Percentiles rank a stretch among this genome's conserved stretches.
phyloP scores from a whole-genome alignment of 164 flowering plant species.

The Stephania cephalantha region DNA sequence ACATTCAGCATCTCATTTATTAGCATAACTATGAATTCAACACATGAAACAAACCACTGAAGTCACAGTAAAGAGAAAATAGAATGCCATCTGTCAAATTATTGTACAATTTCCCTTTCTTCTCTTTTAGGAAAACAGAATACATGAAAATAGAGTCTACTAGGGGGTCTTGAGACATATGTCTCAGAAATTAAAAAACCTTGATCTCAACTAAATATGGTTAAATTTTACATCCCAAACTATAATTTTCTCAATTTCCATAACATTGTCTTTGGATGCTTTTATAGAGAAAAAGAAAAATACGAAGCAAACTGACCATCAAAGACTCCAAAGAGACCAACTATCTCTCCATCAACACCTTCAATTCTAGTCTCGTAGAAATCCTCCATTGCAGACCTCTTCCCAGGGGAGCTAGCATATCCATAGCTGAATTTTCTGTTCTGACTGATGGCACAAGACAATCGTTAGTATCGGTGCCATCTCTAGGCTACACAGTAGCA shows the following conservation, averaged over 20 bases:
- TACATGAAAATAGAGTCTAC: not conserved
- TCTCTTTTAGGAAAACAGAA: not conserved
- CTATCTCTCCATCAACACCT: constrained; percentile 87
- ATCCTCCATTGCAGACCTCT: constrained; percentile 97
- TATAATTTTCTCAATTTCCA: not conserved
- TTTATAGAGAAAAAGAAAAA: not conserved
- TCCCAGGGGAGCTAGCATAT: constrained; percentile 93
- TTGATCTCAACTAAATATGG: not conserved
- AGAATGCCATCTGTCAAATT: not conserved
- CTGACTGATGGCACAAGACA: constrained; percentile 49
- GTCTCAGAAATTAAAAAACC: too few species aligned
- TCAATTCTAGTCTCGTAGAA: constrained; percentile 92
- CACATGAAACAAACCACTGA: not conserved
- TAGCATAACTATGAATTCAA: not conserved
- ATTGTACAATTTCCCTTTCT: not conserved
- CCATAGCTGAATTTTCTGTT: constrained; percentile 97
- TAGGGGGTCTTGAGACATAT: too few species aligned
- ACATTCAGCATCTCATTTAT: constrained; percentile 3
- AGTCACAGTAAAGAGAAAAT: not conserved
- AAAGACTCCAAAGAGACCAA: constrained; percentile 97
- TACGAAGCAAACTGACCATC: constrained; percentile 48
- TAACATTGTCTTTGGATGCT: not conserved
- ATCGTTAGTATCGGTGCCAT: constrained; percentile 5
- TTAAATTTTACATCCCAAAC: not conserved
- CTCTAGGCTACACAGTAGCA: not conserved